Evolutionary conservation across 2,329 filamentous ascomycete genomes (phyloP), one percentile per base, ranked within the genome.

Genomic region (Aspergillus sp.): DNA sequence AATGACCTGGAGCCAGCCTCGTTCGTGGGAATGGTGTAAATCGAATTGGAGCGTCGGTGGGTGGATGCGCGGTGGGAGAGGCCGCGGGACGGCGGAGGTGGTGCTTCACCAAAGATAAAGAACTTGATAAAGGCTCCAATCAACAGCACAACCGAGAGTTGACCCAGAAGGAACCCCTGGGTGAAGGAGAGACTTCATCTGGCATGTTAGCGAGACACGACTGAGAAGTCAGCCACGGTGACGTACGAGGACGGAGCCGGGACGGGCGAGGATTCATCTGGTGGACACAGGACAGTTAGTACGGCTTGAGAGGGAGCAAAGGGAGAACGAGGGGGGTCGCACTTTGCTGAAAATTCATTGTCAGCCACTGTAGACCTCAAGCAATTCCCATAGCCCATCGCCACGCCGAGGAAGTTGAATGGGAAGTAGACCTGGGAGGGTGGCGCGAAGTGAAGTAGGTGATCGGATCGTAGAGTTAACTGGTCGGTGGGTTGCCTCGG

Each of bases 51-150:
- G 55, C 87, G 84, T 69, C 87, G 86, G 73, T 96, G 90, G 21
- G 89, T 84, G 61, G 91, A 86, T 10, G 87, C 87, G 53, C 88
- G 89, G 60, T 88, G 85, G 41, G 88, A 78, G 6, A 89, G 81
- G 11, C 91, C 89, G 17, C 88, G 89, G 50, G 88, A 85, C 58
- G 96, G 91, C 56, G 91, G 81, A 1, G 89, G 91, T 1, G 91
- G 91, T 4, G 91, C 86, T 68, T 97, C 94, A 63, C 94, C 94
- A 69, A 99, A 97, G 68, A 99, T 97, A 82, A 99, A 99, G 83
- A 97, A 99, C 71, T 96, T 96, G 74, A 99, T 97, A 75, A 99
- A 97, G 61, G 88, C 90, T 59, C 91, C 92, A 56, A 99, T 85
- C 36, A 99, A 81, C 20, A 97, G 78, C 13, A 96, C 89, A 43